Conservation (phyloP, 1,284 basidiomycete species). For the Ustilago loliicola region DNA sequence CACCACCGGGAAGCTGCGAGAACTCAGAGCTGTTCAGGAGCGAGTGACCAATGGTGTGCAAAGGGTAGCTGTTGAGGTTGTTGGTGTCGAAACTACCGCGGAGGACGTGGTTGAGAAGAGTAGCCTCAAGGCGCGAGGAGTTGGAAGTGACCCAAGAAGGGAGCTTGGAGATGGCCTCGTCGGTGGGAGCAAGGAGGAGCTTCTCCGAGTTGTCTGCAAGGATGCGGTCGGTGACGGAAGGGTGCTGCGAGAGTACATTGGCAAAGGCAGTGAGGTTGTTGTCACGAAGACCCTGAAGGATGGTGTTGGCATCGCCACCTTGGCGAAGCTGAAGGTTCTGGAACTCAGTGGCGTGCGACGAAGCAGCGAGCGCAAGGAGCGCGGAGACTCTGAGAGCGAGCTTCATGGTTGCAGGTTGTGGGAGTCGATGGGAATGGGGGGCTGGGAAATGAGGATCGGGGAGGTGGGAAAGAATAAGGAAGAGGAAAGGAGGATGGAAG, state of each 20-base stretch:
- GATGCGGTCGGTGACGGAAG: slow-evolving; percentile 48
- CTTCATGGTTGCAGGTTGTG: slow-evolving; percentile 27
- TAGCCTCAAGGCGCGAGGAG: slow-evolving; percentile 49
- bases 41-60: slow-evolving; percentile 58
- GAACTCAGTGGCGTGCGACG: slow-evolving; percentile 25
- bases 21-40: slow-evolving; percentile 37
- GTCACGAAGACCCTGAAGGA: slow-evolving; percentile 47
- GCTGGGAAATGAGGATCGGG: background rate
- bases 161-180: slow-evolving; percentile 47
- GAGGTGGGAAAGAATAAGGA: slow-evolving; percentile 11
- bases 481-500: slow-evolving; percentile 2
- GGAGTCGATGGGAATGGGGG: background rate
- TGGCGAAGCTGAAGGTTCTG: slow-evolving; percentile 45
- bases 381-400: slow-evolving; percentile 26
- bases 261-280: slow-evolving; percentile 53
- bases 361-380: slow-evolving; percentile 25
- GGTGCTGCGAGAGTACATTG: slow-evolving; percentile 41
- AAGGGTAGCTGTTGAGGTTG: slow-evolving; percentile 38
- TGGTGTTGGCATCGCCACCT: slow-evolving; percentile 45
- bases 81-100: slow-evolving; percentile 43
- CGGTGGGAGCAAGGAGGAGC: slow-evolving; percentile 50
- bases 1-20: slow-evolving; percentile 52
- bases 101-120: slow-evolving; percentile 55
- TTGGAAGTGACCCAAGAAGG: slow-evolving; percentile 51
- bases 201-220: slow-evolving; percentile 45